These are phyloP conservation scores for Tolypocladium nubicola DNA, from an alignment of 2,329 filamentous ascomycete genomes.

Conservation along the genomic window DNA sequence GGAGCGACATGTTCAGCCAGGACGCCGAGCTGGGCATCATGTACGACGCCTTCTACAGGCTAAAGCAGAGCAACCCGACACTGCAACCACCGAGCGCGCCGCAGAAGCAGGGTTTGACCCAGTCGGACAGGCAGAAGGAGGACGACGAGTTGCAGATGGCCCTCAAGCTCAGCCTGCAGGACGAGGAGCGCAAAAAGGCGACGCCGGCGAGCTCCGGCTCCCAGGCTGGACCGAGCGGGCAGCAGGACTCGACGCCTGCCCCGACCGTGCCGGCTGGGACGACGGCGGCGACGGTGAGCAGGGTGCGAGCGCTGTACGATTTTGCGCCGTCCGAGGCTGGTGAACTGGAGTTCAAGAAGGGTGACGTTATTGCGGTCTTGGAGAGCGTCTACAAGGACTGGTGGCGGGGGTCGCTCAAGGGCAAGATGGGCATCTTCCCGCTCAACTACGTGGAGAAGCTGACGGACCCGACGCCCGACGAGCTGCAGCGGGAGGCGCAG, in stretches of 20 bases:
- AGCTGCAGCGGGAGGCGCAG: slow-evolving; percentile 88
- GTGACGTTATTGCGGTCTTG: slow-evolving; percentile 91
- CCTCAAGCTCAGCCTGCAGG: slow-evolving; percentile 81
- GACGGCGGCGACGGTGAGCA: slow-evolving; percentile 89
- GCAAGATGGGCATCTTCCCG: slow-evolving; percentile 94
- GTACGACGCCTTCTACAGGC: slow-evolving; percentile 83
- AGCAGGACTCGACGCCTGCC: slow-evolving; percentile 31
- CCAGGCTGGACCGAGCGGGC: slow-evolving; percentile 25
- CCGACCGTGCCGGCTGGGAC: slow-evolving; percentile 65
- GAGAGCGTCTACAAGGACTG: slow-evolving; percentile 99
- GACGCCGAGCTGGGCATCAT: slow-evolving; percentile 94
- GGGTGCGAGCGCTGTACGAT: slow-evolving; percentile 87
- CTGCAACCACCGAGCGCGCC: slow-evolving; percentile 87
- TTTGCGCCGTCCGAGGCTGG: slow-evolving; percentile 90
- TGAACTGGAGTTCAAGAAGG: slow-evolving; percentile 91
- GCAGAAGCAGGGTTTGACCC: slow-evolving; percentile 83
- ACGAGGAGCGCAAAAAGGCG: slow-evolving; percentile 57
- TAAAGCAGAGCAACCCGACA: slow-evolving; percentile 78
- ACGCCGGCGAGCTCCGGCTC: slow-evolving; percentile 21
- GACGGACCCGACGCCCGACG: slow-evolving; percentile 85
- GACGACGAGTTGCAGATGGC: slow-evolving; percentile 97
- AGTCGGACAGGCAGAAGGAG: slow-evolving; percentile 83
- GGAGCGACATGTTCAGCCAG: slow-evolving; percentile 86
- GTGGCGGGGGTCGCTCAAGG: slow-evolving; percentile 94
- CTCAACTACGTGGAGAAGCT: slow-evolving; percentile 98